A percentile compares a stretch with the other conserved stretches of the same genome.
These are phyloP conservation scores for Tuctoria greenei DNA, from an alignment of 176 grass and related monocot species.

Conservation along the genomic window DNA sequence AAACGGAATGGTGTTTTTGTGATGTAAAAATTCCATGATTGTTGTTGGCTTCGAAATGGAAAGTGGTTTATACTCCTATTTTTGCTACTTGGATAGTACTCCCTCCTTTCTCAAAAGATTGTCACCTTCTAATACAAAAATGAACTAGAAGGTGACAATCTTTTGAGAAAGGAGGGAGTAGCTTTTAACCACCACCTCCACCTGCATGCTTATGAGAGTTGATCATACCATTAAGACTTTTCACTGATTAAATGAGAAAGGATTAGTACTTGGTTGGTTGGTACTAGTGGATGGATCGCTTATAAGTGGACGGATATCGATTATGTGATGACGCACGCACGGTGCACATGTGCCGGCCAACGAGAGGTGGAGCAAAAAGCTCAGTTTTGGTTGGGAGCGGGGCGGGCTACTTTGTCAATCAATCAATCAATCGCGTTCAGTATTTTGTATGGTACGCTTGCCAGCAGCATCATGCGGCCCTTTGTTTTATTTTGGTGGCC, in stretches of 20 bases:
- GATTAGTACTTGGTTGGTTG: neutral
- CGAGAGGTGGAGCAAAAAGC: neutral
- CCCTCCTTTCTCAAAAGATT: no score
- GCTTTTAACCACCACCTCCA: no score
- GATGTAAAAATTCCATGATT: slow-evolving; percentile 15
- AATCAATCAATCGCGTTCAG: no score
- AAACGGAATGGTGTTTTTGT: slow-evolving; percentile 4
- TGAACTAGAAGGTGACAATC: no score
- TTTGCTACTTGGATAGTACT: no score
- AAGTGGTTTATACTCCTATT: no score
- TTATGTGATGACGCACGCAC: neutral
- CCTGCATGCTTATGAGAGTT: no score
- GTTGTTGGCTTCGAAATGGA: slow-evolving; percentile 25
- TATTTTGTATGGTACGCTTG: neutral
- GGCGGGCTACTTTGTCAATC: neutral
- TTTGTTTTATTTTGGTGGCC: neutral
- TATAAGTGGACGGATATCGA: no score
- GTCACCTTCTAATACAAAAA: no score
- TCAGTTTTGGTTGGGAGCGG: neutral
- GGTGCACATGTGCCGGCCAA: neutral
- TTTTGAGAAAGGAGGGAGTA: no score
- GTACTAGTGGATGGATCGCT: neutral
- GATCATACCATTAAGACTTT: no score
- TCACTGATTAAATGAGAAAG: no score
- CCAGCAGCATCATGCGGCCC: neutral